Evolutionary conservation across 2,329 filamentous ascomycete species (phyloP), one percentile per base, ranked within the genome.

Genomic region (Metarhizium robertsii): DNA sequence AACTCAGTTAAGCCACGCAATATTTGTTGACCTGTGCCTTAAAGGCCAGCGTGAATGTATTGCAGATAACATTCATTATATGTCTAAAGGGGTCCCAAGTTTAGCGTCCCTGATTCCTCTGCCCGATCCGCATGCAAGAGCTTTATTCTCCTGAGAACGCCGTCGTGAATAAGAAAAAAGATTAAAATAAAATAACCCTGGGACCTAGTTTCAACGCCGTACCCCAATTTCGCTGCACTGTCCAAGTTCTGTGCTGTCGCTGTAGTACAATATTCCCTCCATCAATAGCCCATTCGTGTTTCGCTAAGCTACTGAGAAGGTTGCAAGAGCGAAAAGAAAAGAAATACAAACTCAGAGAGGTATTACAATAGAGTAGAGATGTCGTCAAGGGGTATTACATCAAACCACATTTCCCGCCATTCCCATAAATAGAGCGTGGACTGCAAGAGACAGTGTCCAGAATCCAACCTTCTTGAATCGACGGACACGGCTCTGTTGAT

Each of bases 381-480:
- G 6, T 46, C 43, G 13, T 48, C n/a, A 30, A 30, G 20, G 20
- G 13, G 20, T 46, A 18, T 30, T 30, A 10, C 10, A 38, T 56
- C 62, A 83, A 52, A 84, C 78, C 58, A 85, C 75, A 61, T 91
- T 94, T 16, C 92, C 92, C 4, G 92, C 92, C 78, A 97, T 88
- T 10, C 94, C 94, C 74, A 97, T 87, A 67, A 97, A 94, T 40
- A 99, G 80, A 3, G 92, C 94, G 68, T 99, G 94, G 7, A 92
- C 88, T 6, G 92, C 90, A 56, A 99, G 76, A 63, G 92, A 92
- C 55, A 97, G 78, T 3, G 91, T 96, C 94, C 94, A 99, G 65
- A 97, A 86, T 36, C 94, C 94, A 32, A 96, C 94, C 73, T 97
- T 96, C 70, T 92, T 95, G 67, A 99, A 87, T 48, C 94, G 81